Base-by-base conservation (phyloP, 306 rosid genomes). In the Ochetophila trinervis region DNA sequence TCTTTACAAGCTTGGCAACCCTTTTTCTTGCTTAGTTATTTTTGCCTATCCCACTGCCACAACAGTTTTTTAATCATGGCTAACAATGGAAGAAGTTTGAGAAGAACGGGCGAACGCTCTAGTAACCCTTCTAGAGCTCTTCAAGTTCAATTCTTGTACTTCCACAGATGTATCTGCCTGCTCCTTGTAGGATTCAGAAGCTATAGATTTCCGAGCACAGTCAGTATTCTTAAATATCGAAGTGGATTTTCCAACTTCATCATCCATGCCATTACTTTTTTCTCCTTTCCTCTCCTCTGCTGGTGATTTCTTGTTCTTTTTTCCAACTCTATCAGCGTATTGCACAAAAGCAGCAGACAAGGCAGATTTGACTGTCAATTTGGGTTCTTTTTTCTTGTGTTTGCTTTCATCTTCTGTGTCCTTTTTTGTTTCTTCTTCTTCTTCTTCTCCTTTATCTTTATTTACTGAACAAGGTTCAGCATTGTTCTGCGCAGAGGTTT, bases 311-410 rank as follows among this genome's bases (percentile, higher is more conserved):
- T 6, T 76, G 52, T 69, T 78, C 65, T 60, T 80, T 71, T 71
- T 82, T 57, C 79, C 75, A 68, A 80, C 72, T 86, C 74, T 84
- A 57, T 71, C 81, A 52, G 86, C 71, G 69, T 83, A 86, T 82
- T 83, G 90, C 67, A 91, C 76, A 82, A 90, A 93, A 55, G 99
- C 99, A 59, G 70, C 91, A 57, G 91, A 90, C 17, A 93, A 80
- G 60, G 99, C 94, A 19, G 91, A 87, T 70, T 86, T 90, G 34
- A 93, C 82, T 2, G 86, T 86, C 55, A 84, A 18, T 32, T 86
- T 83, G 13, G 79, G 83, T 63, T 87, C 91, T 74, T 85, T 84
- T 78, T 83, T 82, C 80, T 45, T 73, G 10, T 44, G 67, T 69
- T 82, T 68, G 74, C 66, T 71, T 51, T 53, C 74, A 30, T 84